Percentiles rank a stretch among this genome's conserved stretches.
Evolutionary conservation across 73 alveolate genomes (phyloP).

Genomic region (Blepharisma stoltei): DNA sequence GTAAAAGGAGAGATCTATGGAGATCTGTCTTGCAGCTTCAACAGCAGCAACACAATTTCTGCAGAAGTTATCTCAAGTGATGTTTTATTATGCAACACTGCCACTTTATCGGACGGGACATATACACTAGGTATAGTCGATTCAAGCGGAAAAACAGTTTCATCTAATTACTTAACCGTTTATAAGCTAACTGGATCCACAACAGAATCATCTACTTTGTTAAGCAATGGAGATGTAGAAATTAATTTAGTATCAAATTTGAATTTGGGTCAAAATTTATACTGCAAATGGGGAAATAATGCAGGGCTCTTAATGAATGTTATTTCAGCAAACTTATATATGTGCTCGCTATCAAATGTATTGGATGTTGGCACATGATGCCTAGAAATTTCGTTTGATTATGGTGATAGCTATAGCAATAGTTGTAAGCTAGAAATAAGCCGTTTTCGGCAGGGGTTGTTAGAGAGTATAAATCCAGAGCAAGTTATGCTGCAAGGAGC

Average conservation of each 20-base stretch:
- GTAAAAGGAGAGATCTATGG: background rate
- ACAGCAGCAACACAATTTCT: background rate
- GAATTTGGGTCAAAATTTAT: background rate
- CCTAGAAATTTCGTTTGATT: background rate
- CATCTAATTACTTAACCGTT: slow-evolving; percentile 11
- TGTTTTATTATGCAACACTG: background rate
- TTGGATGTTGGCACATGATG: slow-evolving; percentile 3
- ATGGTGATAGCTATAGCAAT: no score
- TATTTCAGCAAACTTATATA: background rate
- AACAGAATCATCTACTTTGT: background rate
- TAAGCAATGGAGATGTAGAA: background rate
- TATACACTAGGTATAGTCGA: background rate
- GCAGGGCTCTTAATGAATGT: background rate
- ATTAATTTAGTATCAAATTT: background rate
- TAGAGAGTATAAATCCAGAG: no score
- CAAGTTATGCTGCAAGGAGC: no score
- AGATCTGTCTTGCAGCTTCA: background rate
- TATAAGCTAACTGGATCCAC: background rate
- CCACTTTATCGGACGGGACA: background rate
- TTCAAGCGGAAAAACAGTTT: background rate
- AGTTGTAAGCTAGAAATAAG: no score
- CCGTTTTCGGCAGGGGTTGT: no score
- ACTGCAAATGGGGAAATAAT: slow-evolving; percentile 25
- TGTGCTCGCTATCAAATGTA: background rate
- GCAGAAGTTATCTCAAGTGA: background rate